These are phyloP conservation scores for Psophocarpus tetragonolobus DNA, from an alignment of 306 rosid genomes.

Conservation along the genomic window DNA sequence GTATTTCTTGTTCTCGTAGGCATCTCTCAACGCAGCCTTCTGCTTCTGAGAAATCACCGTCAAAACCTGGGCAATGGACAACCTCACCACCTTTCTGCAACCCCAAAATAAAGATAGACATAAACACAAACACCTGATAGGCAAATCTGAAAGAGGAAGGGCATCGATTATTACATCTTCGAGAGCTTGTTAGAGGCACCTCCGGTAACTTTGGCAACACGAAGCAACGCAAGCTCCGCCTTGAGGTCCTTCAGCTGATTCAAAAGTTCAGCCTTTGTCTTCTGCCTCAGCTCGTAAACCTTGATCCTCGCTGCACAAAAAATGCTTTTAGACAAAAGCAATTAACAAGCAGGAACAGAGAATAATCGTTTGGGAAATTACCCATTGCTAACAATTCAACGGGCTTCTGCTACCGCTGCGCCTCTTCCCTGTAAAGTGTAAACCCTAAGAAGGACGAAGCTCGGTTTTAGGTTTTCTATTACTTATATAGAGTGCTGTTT, in stretches of 20 bases:
- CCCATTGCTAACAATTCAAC: conserved; percentile 50
- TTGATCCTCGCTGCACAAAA: conserved; percentile 78
- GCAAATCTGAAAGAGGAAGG: neutral
- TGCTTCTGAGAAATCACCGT: conserved; percentile 96
- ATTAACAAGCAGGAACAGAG: neutral
- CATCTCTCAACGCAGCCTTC: conserved; percentile 88
- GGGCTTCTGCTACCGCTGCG: conserved; percentile 37
- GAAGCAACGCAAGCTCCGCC: conserved; percentile 92
- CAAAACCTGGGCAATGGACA: conserved; percentile 92
- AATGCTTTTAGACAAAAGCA: neutral
- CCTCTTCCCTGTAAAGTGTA: conserved; percentile 22
- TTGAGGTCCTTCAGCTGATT: conserved; percentile 91
- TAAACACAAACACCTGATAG: neutral
- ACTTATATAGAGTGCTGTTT: neutral
- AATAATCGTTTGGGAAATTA: conserved; percentile 10
- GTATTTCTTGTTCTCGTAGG: conserved; percentile 78
- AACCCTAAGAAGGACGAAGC: conserved; percentile 43
- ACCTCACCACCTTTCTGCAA: conserved; percentile 91
- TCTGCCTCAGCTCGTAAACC: conserved; percentile 95
- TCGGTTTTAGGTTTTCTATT: neutral
- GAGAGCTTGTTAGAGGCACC: conserved; percentile 99
- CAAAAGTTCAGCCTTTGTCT: conserved; percentile 66
- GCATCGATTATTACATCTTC: conserved; percentile 56
- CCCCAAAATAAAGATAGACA: neutral
- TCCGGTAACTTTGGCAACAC: conserved; percentile 97